Base-by-base conservation (phyloP, 2,329 filamentous ascomycete species). In the Didymella keratinophila region DNA sequence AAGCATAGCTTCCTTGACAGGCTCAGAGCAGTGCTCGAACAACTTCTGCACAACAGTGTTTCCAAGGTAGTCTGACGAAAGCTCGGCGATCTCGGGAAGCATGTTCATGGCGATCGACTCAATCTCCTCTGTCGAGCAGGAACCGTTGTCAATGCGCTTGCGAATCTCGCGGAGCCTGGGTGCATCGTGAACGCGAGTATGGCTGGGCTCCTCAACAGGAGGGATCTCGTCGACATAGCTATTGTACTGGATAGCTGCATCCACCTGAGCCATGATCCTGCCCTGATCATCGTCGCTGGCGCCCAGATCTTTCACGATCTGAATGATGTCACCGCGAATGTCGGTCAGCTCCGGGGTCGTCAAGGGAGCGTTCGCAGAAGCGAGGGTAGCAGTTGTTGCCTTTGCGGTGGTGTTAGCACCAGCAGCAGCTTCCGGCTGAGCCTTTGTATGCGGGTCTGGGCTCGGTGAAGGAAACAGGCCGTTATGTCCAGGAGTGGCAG, bases 31-130 rank as follows among this genome's bases (percentile, higher is more conserved):
- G 79, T 92, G 92, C 77, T 99, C 94, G 73, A 99, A 99, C 44
- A 99, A 83, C 79, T 99, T 99, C 80, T 99, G 95, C 18, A 99
- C 94, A n/a, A 99, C 95, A 0, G 95, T 99, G 80, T 99, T 99
- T 68, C 95, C 95, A 30, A 99, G 86, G 71, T 99, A 99, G 78
- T 99, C 95, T 0, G 94, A 97, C 2, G 95, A 86, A 23, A 99
- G 83, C 78, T 99, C 95, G 4, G 93, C 92, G 74, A 99, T 95
- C 76, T 99, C 95, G 10, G 94, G 92, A 16, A 99, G 86, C 95
- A 99, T 99, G 62, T 92, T 91, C 61, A 91, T 84, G 39, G 95
- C 95, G 63, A 95, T 96, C 64, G 88, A 89, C 78, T 99, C 95
- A 67, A 98, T 96, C 77, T 99, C 95, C 18, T 89, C 83, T 60